A percentile compares a stretch with the other conserved stretches of the same genome.
Evolutionary conservation across 768 basidiomycete genomes (phyloP).

Genomic region (Leccinum disarticulatum): DNA sequence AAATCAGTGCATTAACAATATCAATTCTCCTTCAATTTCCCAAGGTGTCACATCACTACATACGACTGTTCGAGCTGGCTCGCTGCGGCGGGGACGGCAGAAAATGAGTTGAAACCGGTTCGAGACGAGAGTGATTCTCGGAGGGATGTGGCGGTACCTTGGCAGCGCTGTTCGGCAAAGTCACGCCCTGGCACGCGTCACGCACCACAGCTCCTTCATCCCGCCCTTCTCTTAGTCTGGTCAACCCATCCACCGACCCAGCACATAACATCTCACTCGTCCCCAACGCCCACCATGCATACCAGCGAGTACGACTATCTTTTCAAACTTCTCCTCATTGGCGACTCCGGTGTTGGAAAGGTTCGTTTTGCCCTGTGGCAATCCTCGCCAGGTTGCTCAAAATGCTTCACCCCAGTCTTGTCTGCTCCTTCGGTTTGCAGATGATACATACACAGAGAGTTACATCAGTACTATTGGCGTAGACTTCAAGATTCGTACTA

Average conservation of each 20-base stretch:
- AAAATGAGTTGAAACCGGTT: constrained; percentile 2
- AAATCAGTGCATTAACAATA: background rate
- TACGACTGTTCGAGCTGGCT: background rate
- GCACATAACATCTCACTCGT: constrained; percentile 30
- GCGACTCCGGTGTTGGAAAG: constrained; percentile 95
- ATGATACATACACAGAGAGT: constrained; percentile 96
- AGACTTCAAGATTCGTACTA: constrained; percentile 98
- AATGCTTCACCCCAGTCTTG: constrained; percentile 64
- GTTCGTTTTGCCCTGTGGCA: constrained; percentile 38
- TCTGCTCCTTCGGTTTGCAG: constrained; percentile 87
- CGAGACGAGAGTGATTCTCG: constrained; percentile 4
- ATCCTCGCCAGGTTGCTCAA: constrained; percentile 25
- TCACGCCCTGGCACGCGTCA: constrained; percentile 37
- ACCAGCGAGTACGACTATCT: constrained; percentile 95
- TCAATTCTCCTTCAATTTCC: background rate
- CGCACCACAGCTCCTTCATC: constrained; percentile 35
- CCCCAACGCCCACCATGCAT: constrained; percentile 57
- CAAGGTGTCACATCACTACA: background rate
- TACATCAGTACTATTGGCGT: constrained; percentile 98
- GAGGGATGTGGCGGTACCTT: constrained; percentile 27
- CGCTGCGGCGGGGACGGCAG: background rate
- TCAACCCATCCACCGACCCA: constrained; percentile 31
- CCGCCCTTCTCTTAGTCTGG: constrained; percentile 29
- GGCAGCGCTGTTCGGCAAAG: constrained; percentile 18
- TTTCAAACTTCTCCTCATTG: constrained; percentile 94